Percentiles rank a stretch among this genome's conserved stretches.
Conservation (phyloP, 345 rosid species). For the Microthlaspi erraticum region DNA sequence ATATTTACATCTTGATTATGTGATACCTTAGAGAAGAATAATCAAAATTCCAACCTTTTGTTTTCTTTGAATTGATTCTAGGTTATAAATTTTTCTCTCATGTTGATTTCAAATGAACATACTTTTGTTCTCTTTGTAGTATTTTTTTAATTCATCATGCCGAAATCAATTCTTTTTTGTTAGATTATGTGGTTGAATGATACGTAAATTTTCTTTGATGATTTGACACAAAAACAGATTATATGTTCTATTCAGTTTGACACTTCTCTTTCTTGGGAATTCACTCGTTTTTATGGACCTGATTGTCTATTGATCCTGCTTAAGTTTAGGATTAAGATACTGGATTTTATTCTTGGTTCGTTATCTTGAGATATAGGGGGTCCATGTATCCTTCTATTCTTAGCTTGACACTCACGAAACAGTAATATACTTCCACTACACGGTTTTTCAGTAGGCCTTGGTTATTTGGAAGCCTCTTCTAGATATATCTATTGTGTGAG, state of each 20-base stretch:
- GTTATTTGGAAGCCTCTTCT: slow-evolving; percentile 78
- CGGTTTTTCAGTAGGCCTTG: neutral
- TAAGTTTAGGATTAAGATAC: neutral
- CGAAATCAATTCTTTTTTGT: too few species aligned
- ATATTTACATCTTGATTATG: too few species aligned
- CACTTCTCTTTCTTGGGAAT: neutral
- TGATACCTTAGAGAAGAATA: too few species aligned
- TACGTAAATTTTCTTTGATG: too few species aligned
- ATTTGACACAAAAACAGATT: neutral
- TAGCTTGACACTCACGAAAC: slow-evolving; percentile 26
- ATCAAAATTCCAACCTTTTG: too few species aligned
- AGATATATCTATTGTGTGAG: slow-evolving; percentile 82
- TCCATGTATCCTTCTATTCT: neutral
- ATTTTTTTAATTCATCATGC: too few species aligned
- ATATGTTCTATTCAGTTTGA: neutral
- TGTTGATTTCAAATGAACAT: too few species aligned
- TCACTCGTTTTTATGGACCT: neutral
- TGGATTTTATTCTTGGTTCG: neutral
- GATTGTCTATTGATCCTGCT: neutral
- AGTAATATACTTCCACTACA: slow-evolving; percentile 1
- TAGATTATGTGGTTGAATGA: too few species aligned
- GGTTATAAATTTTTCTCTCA: too few species aligned
- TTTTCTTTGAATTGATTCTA: too few species aligned
- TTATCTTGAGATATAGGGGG: neutral
- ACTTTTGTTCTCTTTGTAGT: too few species aligned